Evolutionary conservation across 225 moss, liverwort and hornwort genomes (phyloP).

Genomic region (Neckera pumila): DNA sequence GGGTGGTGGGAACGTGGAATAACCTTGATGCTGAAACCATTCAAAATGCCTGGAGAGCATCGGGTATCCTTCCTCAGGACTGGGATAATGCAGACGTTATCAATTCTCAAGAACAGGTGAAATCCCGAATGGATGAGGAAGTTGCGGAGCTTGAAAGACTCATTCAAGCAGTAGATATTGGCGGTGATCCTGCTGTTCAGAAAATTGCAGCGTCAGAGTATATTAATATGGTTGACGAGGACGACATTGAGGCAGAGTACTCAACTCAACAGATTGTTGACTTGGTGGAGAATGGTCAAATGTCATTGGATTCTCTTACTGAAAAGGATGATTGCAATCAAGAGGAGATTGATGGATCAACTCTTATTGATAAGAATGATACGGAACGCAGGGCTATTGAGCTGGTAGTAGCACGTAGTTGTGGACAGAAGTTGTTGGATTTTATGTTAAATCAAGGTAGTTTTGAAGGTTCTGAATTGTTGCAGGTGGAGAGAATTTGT

Average conservation of each 20-base stretch:
- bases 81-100: neutral
- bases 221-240: neutral
- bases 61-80: neutral
- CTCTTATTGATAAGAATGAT: neutral
- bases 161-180: neutral
- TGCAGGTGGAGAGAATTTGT: neutral
- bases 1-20: neutral
- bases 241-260: neutral
- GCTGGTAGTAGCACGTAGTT: neutral
- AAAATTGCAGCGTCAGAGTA: neutral
- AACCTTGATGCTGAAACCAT: neutral
- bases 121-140: neutral
- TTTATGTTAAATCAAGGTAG: constrained; percentile 1
- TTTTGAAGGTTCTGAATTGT: neutral
- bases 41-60: neutral
- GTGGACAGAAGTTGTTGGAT: neutral
- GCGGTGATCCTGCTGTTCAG: neutral
- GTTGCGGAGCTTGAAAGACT: neutral
- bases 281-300: neutral
- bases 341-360: neutral
- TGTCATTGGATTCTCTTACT: neutral
- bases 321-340: neutral
- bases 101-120: neutral
- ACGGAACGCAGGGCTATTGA: neutral
- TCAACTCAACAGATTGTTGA: neutral